Base-by-base conservation (phyloP, 2,329 filamentous ascomycete species). In the Penicillium sclerotiorum region DNA sequence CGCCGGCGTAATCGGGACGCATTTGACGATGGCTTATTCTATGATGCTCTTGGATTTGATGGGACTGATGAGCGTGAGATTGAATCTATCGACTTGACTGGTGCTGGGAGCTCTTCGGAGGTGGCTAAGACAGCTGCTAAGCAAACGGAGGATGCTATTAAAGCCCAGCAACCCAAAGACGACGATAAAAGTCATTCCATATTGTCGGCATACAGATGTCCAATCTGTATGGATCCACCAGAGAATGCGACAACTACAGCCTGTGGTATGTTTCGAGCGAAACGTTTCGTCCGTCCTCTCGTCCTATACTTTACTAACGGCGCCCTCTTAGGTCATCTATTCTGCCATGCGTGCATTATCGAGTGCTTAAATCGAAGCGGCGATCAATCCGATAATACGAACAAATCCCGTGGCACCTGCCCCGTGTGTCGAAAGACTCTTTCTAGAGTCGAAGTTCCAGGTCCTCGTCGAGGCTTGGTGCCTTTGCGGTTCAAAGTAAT, bases 221-320 rank as follows among this genome's bases (percentile, higher is more conserved):
- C 84, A 37, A 81, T 86, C 18, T 86, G 83, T 67, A 80, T 86
- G 79, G 83, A 86, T 56, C 76, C 72, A 4, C 80, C 79, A 2
- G 82, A 77, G 8, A 77, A 85, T 61, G 75, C 83, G 8, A 85
- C 83, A 2, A 80, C 76, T 3, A 85, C 83, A 2, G 67, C 76
- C 18, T 86, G 83, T 61, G 83, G 82, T 84, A 73, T 47, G 78
- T 71, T 18, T 12, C 18, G 9, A 33, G 22, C 12, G 20, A 30
- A 18, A 32, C 11, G 15, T 20, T 17, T 17, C 21, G 9, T 46
- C n/a, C 5, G 25, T 8, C 1, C 28, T n/a, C 20, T n/a, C 8
- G 7, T 42, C 15, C 15, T 30, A 21, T 22, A 7, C 30, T 25
- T 27, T 30, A 4, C 25, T 36, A 8, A 46, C 33, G n/a, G n/a